Conservation (phyloP, 2,329 filamentous ascomycete species). For the Pseudocercospora ulei region DNA sequence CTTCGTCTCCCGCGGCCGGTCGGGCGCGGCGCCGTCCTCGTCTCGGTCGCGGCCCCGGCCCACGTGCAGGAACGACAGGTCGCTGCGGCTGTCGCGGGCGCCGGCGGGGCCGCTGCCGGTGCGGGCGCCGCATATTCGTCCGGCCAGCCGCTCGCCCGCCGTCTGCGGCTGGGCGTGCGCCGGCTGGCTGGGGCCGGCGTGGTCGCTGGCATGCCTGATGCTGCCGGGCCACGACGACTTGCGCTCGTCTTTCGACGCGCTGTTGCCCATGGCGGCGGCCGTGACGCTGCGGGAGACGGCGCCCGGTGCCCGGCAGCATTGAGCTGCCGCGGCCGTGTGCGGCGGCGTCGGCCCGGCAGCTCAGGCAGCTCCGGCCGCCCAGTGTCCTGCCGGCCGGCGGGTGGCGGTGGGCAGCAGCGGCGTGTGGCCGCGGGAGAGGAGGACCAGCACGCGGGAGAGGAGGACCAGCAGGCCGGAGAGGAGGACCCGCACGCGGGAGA, state of each 20-base stretch:
- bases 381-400: no score
- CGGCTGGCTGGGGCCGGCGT: constrained; percentile 26
- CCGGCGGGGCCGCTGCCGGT: constrained; percentile 33
- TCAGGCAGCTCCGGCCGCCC: no score
- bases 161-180: constrained; percentile 21
- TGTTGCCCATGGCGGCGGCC: constrained; percentile 43
- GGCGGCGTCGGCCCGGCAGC: no score
- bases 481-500: no score
- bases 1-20: constrained; percentile 70
- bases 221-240: constrained; percentile 33
- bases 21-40: constrained; percentile 40
- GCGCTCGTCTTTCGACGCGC: constrained; percentile 41
- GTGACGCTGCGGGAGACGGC: no score
- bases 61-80: constrained; percentile 51
- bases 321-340: no score
- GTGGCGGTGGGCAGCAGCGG: no score
- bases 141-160: constrained; percentile 26
- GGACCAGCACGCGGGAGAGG: no score
- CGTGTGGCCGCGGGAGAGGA: no score
- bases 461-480: no score
- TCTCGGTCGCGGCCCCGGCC: constrained; percentile 43
- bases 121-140: constrained; percentile 40
- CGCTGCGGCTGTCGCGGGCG: constrained; percentile 46
- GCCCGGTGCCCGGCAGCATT: no score
- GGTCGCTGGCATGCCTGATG: constrained; percentile 27